phyloP scores from a whole-genome alignment of 208 protist genomes.

The Wallacemonas sp. region DNA sequence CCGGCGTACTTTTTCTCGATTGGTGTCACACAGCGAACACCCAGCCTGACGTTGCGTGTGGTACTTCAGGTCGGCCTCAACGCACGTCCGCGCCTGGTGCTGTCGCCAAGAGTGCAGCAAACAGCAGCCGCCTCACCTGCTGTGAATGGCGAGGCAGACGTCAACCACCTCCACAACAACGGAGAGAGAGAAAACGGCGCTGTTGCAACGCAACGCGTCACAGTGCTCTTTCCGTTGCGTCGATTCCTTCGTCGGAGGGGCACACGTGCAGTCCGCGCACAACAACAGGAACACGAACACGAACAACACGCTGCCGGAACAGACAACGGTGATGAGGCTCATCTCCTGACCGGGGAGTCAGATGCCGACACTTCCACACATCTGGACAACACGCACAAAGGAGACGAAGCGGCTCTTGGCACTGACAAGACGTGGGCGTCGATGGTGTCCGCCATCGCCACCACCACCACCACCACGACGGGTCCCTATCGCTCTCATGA shows the following conservation, averaged over 20 bases:
- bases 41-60: conserved; percentile 33
- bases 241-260: not conserved
- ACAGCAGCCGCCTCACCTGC: too few relatives aligned
- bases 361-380: too few relatives aligned
- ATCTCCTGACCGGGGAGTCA: too few relatives aligned
- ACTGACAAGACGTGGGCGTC: conserved; percentile 8
- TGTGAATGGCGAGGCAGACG: too few relatives aligned
- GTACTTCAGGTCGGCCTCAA: conserved; percentile 35
- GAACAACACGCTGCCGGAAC: too few relatives aligned
- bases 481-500: too few relatives aligned
- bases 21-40: conserved; percentile 49
- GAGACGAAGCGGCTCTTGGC: not conserved
- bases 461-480: not conserved
- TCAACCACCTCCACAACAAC: too few relatives aligned
- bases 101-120: too few relatives aligned
- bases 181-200: too few relatives aligned
- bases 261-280: not conserved
- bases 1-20: conserved; percentile 59
- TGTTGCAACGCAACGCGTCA: too few relatives aligned
- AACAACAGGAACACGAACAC: not conserved
- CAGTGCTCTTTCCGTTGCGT: not conserved
- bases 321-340: too few relatives aligned
- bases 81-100: not conserved
- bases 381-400: too few relatives aligned
- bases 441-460: not conserved